Evolutionary conservation across 441 rosid species (phyloP).

Genomic region (Eugenia klotzschiana): DNA sequence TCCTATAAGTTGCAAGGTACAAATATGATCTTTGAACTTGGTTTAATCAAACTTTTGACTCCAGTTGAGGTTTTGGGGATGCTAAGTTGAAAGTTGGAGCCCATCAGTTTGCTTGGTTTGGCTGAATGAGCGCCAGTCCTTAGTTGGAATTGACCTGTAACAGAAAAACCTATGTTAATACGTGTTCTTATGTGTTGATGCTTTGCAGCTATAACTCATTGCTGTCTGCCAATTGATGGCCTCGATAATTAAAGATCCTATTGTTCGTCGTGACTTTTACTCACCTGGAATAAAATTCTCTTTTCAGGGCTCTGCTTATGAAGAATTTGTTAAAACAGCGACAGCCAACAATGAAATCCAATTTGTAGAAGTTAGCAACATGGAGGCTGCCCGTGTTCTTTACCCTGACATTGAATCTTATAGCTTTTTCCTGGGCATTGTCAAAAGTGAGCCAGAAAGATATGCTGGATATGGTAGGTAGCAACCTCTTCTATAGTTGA

Average conservation of each 20-base stretch:
- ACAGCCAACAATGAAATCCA: slow-evolving; percentile 53
- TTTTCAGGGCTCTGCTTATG: slow-evolving; percentile 42
- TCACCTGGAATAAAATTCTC: neutral
- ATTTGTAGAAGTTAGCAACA: slow-evolving; percentile 49
- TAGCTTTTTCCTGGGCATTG: slow-evolving; percentile 45
- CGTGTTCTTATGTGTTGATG: neutral
- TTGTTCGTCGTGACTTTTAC: neutral
- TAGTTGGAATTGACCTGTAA: neutral
- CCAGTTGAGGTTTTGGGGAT: neutral
- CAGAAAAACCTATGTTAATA: neutral
- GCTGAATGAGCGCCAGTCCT: neutral
- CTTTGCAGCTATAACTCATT: neutral
- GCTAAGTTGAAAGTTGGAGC: neutral
- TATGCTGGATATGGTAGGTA: slow-evolving; percentile 63
- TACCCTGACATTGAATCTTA: slow-evolving; percentile 36
- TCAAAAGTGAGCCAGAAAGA: slow-evolving; percentile 70
- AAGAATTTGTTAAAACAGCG: slow-evolving; percentile 68
- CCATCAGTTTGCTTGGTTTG: neutral
- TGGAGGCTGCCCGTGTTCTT: slow-evolving; percentile 40
- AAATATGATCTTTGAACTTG: neutral
- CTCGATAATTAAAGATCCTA: neutral
- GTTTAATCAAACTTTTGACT: neutral
- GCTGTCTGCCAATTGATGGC: neutral
- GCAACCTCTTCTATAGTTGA: neutral
- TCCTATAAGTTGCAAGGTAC: neutral